phyloP scores from a whole-genome alignment of 805 yeast genomes.

The Monosporozyma aquatica region DNA sequence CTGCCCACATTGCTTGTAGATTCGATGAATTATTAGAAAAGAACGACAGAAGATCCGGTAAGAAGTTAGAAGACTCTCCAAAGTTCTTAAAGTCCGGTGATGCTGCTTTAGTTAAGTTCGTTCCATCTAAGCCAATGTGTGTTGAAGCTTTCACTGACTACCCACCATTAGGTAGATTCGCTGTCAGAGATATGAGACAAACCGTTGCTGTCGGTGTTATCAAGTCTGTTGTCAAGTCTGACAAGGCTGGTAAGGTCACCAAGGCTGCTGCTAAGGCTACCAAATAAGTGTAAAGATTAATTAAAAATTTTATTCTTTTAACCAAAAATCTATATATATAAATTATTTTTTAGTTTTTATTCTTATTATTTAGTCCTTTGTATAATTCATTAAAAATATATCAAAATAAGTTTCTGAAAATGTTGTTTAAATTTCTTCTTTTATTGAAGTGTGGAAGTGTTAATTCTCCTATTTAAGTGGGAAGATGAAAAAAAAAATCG shows the following conservation, averaged over 20 bases:
- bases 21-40: constrained; percentile 70
- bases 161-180: constrained; percentile 96
- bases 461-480: no score
- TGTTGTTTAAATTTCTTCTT: no score
- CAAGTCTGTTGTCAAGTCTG: constrained; percentile 86
- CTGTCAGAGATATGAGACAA: constrained; percentile 99
- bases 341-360: constrained; percentile 13
- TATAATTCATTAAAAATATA: constrained; percentile 1
- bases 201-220: constrained; percentile 99
- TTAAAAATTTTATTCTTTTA: constrained; percentile 1
- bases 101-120: constrained; percentile 87
- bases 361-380: constrained; percentile 10
- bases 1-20: constrained; percentile 88
- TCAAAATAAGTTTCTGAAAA: constrained; percentile 2
- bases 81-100: constrained; percentile 94
- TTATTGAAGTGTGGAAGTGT: no score
- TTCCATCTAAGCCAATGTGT: constrained; percentile 87
- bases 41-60: constrained; percentile 91
- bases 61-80: constrained; percentile 80
- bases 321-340: constrained; percentile 5
- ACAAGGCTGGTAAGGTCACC: constrained; percentile 88
- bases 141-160: constrained; percentile 90
- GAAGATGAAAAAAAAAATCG: no score
- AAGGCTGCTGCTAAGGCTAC: constrained; percentile 63
- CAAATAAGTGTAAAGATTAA: constrained; percentile 16